Percentiles rank a stretch among this genome's conserved stretches.
phyloP scores from a whole-genome alignment of 1,284 basidiomycete species.

The Cutaneotrichosporon cutaneum region DNA sequence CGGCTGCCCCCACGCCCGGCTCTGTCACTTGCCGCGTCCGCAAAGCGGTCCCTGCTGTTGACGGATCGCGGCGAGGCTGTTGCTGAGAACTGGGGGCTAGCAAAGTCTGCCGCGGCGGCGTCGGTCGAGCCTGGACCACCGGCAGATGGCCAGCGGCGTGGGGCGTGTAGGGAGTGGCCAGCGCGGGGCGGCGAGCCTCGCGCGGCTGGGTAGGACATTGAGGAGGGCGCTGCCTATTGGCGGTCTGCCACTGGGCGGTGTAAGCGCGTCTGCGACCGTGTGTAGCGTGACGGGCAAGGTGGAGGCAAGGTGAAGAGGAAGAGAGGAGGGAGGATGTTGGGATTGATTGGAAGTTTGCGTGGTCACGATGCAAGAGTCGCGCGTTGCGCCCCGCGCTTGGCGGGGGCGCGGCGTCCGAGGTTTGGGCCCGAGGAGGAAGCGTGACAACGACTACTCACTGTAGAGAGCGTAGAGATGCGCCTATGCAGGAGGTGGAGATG shows the following conservation, averaged over 20 bases:
- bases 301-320: not conserved
- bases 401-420: not conserved
- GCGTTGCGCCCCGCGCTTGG: not conserved
- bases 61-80: constrained; percentile 6
- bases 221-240: constrained; percentile 14
- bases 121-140: not conserved
- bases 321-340: not conserved
- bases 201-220: constrained; percentile 25
- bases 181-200: constrained; percentile 28
- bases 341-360: not conserved
- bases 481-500: not conserved
- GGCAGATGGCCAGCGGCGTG: not conserved
- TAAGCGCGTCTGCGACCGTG: constrained; percentile 4
- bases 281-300: not conserved
- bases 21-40: constrained; percentile 6
- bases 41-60: constrained; percentile 8
- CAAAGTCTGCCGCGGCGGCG: not conserved
- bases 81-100: constrained; percentile 2
- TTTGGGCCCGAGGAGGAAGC: too few relatives aligned
- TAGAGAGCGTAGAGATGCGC: not conserved
- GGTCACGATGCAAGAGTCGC: not conserved
- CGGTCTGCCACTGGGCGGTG: constrained; percentile 16
- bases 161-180: constrained; percentile 10
- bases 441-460: not conserved
- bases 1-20: not conserved